A percentile compares a stretch with the other conserved stretches of the same genome.
Conservation (phyloP, 129 eudicot genomes). For the Helichrysum umbraculigerum region DNA sequence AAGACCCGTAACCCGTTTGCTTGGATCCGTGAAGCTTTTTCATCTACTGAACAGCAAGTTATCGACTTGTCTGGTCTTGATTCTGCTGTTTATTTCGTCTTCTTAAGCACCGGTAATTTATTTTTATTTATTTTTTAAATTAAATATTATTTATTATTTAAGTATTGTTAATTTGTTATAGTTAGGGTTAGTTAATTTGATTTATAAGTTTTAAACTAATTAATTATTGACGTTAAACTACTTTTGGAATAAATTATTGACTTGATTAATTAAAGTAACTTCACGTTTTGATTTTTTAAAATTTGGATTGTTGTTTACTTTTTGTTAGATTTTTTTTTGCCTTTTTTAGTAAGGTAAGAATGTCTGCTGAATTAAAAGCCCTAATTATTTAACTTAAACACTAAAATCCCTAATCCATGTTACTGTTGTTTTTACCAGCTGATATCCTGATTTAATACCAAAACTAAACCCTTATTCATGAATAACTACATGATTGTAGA, state of each 20-base stretch:
- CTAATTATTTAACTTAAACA: no score
- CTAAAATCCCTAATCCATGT: no score
- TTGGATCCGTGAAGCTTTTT: constrained; percentile 81
- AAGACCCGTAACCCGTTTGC: constrained; percentile 73
- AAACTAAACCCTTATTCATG: neutral
- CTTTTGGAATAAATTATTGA: neutral
- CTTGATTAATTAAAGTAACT: neutral
- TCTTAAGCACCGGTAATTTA: constrained; percentile 63
- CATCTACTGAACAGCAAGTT: constrained; percentile 66
- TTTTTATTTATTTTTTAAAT: neutral
- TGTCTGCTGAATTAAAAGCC: neutral
- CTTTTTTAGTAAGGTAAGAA: constrained; percentile 9
- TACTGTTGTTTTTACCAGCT: neutral
- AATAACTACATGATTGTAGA: neutral
- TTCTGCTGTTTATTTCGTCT: constrained; percentile 91
- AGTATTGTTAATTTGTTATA: neutral
- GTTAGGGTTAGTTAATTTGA: constrained; percentile 9
- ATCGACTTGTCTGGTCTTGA: constrained; percentile 76
- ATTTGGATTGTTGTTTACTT: constrained; percentile 6
- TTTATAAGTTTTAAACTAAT: neutral
- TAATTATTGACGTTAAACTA: neutral
- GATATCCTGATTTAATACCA: neutral
- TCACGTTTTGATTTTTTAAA: neutral
- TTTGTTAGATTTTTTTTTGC: neutral
- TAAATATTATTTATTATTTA: neutral